These are phyloP conservation scores for Solioccasus polychromus DNA, from an alignment of 768 basidiomycete species.

Conservation along the genomic window DNA sequence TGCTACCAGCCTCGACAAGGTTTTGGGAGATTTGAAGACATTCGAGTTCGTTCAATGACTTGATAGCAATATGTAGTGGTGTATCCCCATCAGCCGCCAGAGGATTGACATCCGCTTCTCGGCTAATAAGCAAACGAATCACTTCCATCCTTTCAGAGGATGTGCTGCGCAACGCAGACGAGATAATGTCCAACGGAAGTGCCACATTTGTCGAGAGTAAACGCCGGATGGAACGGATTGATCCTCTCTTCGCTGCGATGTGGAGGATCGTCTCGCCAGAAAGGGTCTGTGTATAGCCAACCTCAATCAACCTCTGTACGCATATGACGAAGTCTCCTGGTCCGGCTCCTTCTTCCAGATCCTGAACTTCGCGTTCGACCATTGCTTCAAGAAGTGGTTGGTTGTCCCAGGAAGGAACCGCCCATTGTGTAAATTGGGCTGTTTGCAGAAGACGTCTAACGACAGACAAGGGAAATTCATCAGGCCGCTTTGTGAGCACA, in stretches of 20 bases:
- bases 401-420: neutral
- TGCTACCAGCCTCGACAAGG: neutral
- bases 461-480: neutral
- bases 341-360: too few relatives aligned
- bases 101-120: neutral
- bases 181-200: too few relatives aligned
- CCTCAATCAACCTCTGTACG: neutral
- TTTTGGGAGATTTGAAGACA: conserved; percentile 2
- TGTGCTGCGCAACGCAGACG: neutral
- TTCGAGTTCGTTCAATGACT: neutral
- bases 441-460: conserved; percentile 1
- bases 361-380: neutral
- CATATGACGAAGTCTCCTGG: too few relatives aligned
- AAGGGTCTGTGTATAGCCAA: neutral
- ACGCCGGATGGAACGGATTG: neutral
- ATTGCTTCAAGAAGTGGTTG: conserved; percentile 2
- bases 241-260: conserved; percentile 5
- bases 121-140: neutral
- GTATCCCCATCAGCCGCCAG: conserved; percentile 8
- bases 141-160: neutral
- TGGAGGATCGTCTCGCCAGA: conserved; percentile 7
- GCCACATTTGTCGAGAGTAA: neutral
- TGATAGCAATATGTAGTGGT: conserved; percentile 3
- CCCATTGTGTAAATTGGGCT: neutral
- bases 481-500: neutral